A percentile compares a stretch with the other conserved stretches of the same genome.
Conservation (phyloP, 345 rosid species). For the Aquilaria sinensis region DNA sequence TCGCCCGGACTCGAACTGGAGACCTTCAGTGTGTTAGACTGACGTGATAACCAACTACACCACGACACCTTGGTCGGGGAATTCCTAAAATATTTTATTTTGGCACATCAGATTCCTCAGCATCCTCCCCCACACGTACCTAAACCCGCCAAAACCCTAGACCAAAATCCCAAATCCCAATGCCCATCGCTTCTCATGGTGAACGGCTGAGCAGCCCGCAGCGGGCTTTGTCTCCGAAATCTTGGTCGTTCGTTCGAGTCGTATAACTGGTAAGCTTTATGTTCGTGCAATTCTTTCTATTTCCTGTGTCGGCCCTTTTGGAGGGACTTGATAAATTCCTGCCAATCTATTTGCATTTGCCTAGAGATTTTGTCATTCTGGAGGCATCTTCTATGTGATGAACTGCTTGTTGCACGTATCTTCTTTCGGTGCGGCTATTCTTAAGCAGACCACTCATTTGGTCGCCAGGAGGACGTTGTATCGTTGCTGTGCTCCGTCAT, state of each 20-base stretch:
- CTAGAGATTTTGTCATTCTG: background rate
- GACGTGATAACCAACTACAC: slow-evolving; percentile 79
- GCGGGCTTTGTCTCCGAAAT: no score
- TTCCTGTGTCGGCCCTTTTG: background rate
- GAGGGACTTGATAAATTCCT: background rate
- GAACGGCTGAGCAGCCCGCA: no score
- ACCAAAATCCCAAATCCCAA: no score
- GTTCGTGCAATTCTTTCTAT: background rate
- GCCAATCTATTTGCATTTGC: background rate
- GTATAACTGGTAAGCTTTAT: background rate
- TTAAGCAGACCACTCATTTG: slow-evolving; percentile 33
- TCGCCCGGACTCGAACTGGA: slow-evolving; percentile 66
- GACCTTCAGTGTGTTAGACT: slow-evolving; percentile 80
- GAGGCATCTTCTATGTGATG: slow-evolving; percentile 26
- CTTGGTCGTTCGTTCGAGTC: no score
- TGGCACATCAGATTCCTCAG: no score
- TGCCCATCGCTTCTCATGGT: no score
- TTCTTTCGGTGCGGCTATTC: slow-evolving; percentile 37
- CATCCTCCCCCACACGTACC: no score
- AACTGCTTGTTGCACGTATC: slow-evolving; percentile 47
- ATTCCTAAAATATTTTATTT: no score
- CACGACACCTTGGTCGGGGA: slow-evolving; percentile 33
- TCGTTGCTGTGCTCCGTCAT: slow-evolving; percentile 19
- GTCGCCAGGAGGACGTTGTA: slow-evolving; percentile 18
- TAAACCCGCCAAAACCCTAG: no score